Evolutionary conservation across 495 filamentous ascomycete species (phyloP).

Genomic region (Aspergillus indologenus): DNA sequence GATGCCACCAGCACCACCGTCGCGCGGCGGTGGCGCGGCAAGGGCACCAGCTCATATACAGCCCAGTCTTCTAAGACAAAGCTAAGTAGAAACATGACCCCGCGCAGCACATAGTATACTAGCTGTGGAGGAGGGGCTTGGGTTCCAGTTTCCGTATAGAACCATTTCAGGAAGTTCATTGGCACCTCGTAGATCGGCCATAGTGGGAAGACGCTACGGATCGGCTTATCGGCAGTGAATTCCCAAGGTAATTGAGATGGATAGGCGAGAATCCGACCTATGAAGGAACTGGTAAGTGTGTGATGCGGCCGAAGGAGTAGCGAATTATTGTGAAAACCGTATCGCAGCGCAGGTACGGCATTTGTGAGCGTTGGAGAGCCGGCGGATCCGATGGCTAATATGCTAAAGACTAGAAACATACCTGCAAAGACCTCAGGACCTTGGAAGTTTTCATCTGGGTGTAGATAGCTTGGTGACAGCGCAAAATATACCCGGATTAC

Average conservation of each 20-base stretch:
- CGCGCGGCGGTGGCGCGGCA: conserved; percentile 64
- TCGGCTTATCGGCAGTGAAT: conserved; percentile 78
- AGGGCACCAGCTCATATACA: conserved; percentile 81
- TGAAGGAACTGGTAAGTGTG: conserved; percentile 11
- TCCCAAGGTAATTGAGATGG: conserved; percentile 89
- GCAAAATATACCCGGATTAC: conserved; percentile 91
- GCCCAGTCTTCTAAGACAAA: conserved; percentile 98
- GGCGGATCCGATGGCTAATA: background rate
- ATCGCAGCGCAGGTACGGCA: too few species aligned
- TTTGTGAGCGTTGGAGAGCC: background rate
- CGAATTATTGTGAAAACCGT: too few species aligned
- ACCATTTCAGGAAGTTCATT: conserved; percentile 85
- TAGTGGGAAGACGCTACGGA: conserved; percentile 93
- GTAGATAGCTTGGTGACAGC: conserved; percentile 89
- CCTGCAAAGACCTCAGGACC: conserved; percentile 95
- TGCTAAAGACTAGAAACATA: conserved; percentile 44
- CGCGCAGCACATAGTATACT: conserved; percentile 83
- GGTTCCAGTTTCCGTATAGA: conserved; percentile 63
- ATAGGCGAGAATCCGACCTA: conserved; percentile 86
- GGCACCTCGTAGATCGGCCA: conserved; percentile 91
- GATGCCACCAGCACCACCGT: conserved; percentile 83
- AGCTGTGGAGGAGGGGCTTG: conserved; percentile 60
- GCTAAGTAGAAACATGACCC: conserved; percentile 87
- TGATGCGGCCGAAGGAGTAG: background rate
- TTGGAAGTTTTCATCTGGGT: conserved; percentile 98